Base-by-base conservation (phyloP, 1,284 basidiomycete species). In the Papiliotrema fonsecae region DNA sequence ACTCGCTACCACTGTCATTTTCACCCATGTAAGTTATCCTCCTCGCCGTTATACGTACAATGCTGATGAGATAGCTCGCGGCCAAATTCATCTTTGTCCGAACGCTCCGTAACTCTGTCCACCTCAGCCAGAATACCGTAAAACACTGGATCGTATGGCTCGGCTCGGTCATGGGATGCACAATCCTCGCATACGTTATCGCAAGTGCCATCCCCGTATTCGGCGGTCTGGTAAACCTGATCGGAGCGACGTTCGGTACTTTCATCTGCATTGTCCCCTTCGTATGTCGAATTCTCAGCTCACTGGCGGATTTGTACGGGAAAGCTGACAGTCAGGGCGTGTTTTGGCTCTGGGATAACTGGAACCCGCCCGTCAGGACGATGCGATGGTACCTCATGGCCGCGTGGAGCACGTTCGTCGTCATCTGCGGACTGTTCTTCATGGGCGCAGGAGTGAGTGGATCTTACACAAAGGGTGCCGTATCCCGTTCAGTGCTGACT, bases 81-180 rank as follows among this genome's bases (percentile, higher is more conserved):
- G 37, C 37, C 9, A 39, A 39, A 22, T 39, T 21, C 37, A 7
- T 83, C 41, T 83, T 85, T 58, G 75, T 85, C 47, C 77, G 82
- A 11, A 56, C 79, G 45, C 80, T 85, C 61, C 77, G 81, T 19
- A 74, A 77, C 52, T 76, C 78, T 10, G 64, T 67, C 11, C 83
- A 85, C 62, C 64, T 85, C 45, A 77, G 82, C 55, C 74, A 73
- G 10, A 81, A 82, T 55, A 84, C 82, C 0, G 6, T 74, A 9
- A 70, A 78, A 3, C 82, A 83, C 42, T 84, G 82, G 81, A 55
- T 68, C 11, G 67, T 75, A 6, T 85, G 83, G 82, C 67, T 74
- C 22, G 21, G 40, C 14, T 26, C n/a, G 4, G 40, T 42, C 11
- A 9, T 42, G 22, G 25, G 25, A 11, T 42, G 24, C 40, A 28